Evolutionary conservation across 768 basidiomycete genomes (phyloP), one percentile per base, ranked within the genome.

Genomic region (Kwoniella shandongensis): DNA sequence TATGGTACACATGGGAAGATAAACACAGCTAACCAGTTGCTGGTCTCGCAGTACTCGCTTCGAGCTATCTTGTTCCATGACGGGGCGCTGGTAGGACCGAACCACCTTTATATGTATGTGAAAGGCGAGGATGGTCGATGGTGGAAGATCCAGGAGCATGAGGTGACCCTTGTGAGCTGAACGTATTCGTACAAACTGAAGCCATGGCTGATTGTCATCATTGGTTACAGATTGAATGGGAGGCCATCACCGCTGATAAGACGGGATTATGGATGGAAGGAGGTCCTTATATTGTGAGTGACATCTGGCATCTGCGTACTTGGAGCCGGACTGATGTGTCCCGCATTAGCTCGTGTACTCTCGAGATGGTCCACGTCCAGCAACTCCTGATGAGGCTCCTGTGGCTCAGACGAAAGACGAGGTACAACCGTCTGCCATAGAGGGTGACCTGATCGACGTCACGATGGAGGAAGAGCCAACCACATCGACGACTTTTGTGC

Each of bases 191-290:
- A 22, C 3, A 15, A 11, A 20, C 41, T 42, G 18, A 20, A 11
- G 13, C 41, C 25, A 1, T 4, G 25, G 15, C 1, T 2, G 18
- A 18, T 20, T 18, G 7, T 42, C 11, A 42, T 42, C 12, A 11
- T 18, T 17, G 18, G 41, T 42, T 3, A 36, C 25, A 52, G 54
- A 27, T 61, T 35, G 54, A 63, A 18, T 73, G 61, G 61, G 53
- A 60, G 38, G 46, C 27, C 10, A 61, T 73, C 17, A 55, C 25
- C 10, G 38, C 17, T 6, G 71, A 73, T 57, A 55, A 57, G 42
- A 67, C 66, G 2, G 71, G 71, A 13, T 39, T 73, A 22, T 70
- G 56, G 45, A 68, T 69, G 62, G 68, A 69, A 35, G 71, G 67
- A 15, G 71, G 71, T 10, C 61, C 68, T 17, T 73, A 73, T 46